Evolutionary conservation across 805 yeast genomes (phyloP).

Genomic region (Suhomyces canberraensis): DNA sequence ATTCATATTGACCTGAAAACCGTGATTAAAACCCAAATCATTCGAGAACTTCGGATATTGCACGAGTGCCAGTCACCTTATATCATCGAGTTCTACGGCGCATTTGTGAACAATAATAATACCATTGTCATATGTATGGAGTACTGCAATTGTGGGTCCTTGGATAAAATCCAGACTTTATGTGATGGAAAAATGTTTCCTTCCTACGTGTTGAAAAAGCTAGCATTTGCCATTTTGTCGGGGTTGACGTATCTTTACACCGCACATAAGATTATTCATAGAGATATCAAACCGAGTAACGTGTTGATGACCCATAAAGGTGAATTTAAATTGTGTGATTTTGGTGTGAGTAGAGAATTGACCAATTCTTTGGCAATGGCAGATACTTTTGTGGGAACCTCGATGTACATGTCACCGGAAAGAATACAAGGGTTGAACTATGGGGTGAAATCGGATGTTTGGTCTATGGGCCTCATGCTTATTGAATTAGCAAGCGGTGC

Average conservation of each 20-base stretch:
- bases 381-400: conserved; percentile 97
- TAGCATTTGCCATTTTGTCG: conserved; percentile 70
- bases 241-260: conserved; percentile 83
- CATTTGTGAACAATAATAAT: conserved; percentile 59
- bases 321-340: conserved; percentile 88
- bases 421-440: conserved; percentile 93
- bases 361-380: conserved; percentile 83
- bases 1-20: conserved; percentile 83
- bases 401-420: conserved; percentile 96
- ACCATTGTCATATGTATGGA: conserved; percentile 93
- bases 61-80: conserved; percentile 83
- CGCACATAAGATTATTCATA: conserved; percentile 82
- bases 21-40: conserved; percentile 75
- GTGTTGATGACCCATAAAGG: conserved; percentile 86
- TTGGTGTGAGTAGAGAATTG: conserved; percentile 91
- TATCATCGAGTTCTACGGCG: conserved; percentile 89
- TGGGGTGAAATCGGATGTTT: conserved; percentile 93
- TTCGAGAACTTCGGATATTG: conserved; percentile 84
- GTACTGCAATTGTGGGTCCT: conserved; percentile 90
- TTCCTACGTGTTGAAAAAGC: conserved; percentile 65
- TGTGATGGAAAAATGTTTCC: conserved; percentile 40
- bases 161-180: conserved; percentile 73
- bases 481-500: conserved; percentile 84
- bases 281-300: conserved; percentile 95
- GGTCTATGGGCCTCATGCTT: conserved; percentile 93